These are phyloP conservation scores for Colletotrichum truncatum DNA, from an alignment of 2,329 filamentous ascomycete genomes.

Conservation along the genomic window DNA sequence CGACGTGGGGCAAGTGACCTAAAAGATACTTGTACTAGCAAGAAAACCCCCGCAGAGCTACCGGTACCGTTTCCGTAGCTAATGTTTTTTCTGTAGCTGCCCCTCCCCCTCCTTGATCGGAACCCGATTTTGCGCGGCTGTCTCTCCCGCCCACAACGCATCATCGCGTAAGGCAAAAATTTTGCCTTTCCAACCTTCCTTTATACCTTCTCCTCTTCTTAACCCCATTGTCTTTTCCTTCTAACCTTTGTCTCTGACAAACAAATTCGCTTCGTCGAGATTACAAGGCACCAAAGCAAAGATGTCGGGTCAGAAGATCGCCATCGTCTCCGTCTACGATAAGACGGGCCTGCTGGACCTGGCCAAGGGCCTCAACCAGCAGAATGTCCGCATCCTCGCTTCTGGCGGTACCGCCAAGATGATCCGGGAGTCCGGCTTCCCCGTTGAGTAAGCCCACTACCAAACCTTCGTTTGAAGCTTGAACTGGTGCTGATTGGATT, in stretches of 20 bases:
- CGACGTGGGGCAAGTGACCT: constrained; percentile 25
- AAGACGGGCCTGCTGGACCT: constrained; percentile 96
- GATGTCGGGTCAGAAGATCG: constrained; percentile 64
- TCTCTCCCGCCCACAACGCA: constrained; percentile 17
- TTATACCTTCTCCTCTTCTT: background rate
- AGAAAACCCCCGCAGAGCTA: background rate
- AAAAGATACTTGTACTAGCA: background rate
- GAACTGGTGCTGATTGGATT: background rate
- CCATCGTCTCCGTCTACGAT: constrained; percentile 98
- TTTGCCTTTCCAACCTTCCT: constrained; percentile 7
- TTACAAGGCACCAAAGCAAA: constrained; percentile 33
- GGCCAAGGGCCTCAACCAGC: constrained; percentile 87
- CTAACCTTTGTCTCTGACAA: background rate
- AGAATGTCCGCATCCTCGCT: constrained; percentile 91
- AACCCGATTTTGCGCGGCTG: constrained; percentile 28
- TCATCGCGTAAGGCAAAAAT: constrained; percentile 25
- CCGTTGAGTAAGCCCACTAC: constrained; percentile 78
- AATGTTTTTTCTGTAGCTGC: constrained; percentile 11
- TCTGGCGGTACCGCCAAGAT: constrained; percentile 95
- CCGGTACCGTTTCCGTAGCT: constrained; percentile 10
- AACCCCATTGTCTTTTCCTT: background rate
- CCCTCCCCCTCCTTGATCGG: constrained; percentile 31
- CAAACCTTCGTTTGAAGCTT: background rate
- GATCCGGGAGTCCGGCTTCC: constrained; percentile 95
- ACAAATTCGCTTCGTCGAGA: background rate